phyloP scores from a whole-genome alignment of 1,139 yeast species.

The Tardiomyces depauwii region DNA sequence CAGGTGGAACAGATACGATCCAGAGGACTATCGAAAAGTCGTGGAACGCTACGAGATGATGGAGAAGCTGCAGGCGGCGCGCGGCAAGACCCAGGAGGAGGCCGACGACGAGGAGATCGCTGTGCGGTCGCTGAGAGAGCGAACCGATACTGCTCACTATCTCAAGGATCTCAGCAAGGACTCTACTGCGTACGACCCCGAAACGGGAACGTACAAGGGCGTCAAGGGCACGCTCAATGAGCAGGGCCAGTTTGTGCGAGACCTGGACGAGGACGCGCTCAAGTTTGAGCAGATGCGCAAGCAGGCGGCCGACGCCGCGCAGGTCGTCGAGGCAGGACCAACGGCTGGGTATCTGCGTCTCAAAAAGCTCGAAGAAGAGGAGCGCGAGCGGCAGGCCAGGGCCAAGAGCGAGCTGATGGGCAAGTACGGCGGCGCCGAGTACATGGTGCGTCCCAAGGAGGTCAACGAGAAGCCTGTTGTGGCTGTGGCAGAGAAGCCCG shows the following conservation, averaged over 20 bases:
- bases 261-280: slow-evolving; percentile 40
- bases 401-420: slow-evolving; percentile 27
- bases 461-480: slow-evolving; percentile 13
- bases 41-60: slow-evolving; percentile 35
- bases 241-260: slow-evolving; percentile 41
- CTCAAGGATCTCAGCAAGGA: slow-evolving; percentile 30
- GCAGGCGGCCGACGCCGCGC: slow-evolving; percentile 40
- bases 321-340: slow-evolving; percentile 45
- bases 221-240: slow-evolving; percentile 38
- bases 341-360: slow-evolving; percentile 41
- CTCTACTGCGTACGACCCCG: slow-evolving; percentile 38
- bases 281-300: slow-evolving; percentile 37
- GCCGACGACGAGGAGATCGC: slow-evolving; percentile 6
- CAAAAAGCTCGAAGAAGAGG: slow-evolving; percentile 30
- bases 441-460: slow-evolving; percentile 18
- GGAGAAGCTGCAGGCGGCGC: slow-evolving; percentile 18
- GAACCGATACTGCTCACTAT: slow-evolving; percentile 45
- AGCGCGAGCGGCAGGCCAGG: slow-evolving; percentile 21
- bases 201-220: slow-evolving; percentile 16
- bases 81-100: slow-evolving; percentile 6
- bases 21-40: slow-evolving; percentile 45
- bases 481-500: slow-evolving; percentile 16
- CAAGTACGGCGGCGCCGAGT: slow-evolving; percentile 30
- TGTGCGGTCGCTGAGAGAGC: slow-evolving; percentile 31
- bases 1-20: slow-evolving; percentile 67